Evolutionary conservation across 1,284 basidiomycete genomes (phyloP).

Genomic region (Marasmius sp.): DNA sequence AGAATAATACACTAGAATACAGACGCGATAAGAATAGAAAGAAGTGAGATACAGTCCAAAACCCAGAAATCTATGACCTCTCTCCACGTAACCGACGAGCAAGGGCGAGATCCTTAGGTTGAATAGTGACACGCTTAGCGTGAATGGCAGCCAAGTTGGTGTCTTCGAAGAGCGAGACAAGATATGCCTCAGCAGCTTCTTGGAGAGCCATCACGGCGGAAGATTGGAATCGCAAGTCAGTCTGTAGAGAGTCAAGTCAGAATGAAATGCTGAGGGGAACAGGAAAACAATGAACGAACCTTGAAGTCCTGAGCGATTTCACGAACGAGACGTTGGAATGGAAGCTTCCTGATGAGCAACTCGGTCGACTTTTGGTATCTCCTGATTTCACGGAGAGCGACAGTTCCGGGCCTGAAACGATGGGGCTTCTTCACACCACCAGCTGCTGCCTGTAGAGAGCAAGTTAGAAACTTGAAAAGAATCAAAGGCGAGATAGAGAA

Average conservation of each 20-base stretch:
- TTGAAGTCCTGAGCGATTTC: constrained; percentile 71
- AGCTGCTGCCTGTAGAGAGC: constrained; percentile 38
- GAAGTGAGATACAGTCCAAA: not conserved
- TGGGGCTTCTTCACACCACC: constrained; percentile 88
- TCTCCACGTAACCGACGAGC: constrained; percentile 76
- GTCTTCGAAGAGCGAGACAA: constrained; percentile 80
- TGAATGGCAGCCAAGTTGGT: constrained; percentile 59
- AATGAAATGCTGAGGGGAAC: not conserved
- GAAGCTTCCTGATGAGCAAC: constrained; percentile 69
- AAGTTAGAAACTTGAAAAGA: not conserved
- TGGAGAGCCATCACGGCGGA: constrained; percentile 80
- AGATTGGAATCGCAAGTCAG: constrained; percentile 77
- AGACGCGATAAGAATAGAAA: constrained; percentile 12
- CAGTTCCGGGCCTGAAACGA: constrained; percentile 56
- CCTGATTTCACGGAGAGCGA: constrained; percentile 80
- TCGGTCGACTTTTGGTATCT: constrained; percentile 79
- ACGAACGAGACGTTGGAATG: constrained; percentile 71
- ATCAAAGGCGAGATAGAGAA: not conserved
- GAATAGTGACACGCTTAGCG: constrained; percentile 31
- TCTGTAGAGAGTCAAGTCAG: constrained; percentile 36
- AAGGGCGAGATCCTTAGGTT: constrained; percentile 72
- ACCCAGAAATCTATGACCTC: constrained; percentile 41
- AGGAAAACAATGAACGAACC: constrained; percentile 35
- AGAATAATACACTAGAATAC: constrained; percentile 15
- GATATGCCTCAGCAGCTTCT: constrained; percentile 85